phyloP scores from a whole-genome alignment of 108 stramenopile genomes.

The Nitzschia sp. region DNA sequence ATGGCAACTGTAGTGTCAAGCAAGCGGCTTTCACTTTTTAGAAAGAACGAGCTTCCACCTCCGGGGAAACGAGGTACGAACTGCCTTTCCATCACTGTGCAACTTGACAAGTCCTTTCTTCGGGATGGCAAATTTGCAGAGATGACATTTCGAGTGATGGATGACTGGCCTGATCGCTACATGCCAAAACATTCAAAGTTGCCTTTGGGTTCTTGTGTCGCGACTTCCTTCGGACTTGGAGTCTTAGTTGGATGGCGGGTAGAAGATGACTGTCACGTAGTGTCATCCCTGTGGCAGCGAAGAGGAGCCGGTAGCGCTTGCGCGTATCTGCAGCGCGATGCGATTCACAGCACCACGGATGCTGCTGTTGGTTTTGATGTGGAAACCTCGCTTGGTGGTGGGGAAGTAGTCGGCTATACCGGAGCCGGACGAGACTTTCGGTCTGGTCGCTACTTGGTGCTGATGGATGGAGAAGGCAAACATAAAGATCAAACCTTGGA shows the following conservation, averaged over 20 bases:
- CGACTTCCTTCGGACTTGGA: conserved; percentile 83
- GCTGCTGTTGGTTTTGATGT: conserved; percentile 84
- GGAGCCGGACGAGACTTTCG: conserved; percentile 55
- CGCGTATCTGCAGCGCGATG: conserved; percentile 73
- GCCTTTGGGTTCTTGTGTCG: conserved; percentile 84
- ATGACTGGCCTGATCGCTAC: conserved; percentile 63
- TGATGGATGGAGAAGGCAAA: conserved; percentile 41
- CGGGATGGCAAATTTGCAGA: conserved; percentile 73
- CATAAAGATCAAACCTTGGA: conserved; percentile 41
- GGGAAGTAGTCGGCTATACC: conserved; percentile 61
- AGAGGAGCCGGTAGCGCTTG: conserved; percentile 60
- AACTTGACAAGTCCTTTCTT: conserved; percentile 77
- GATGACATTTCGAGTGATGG: conserved; percentile 76
- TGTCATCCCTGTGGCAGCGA: conserved; percentile 81
- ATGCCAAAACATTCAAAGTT: conserved; percentile 83
- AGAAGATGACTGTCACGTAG: conserved; percentile 85
- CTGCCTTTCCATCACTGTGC: conserved; percentile 67
- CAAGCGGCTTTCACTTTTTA: conserved; percentile 47
- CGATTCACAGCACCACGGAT: conserved; percentile 61
- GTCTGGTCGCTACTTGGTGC: conserved; percentile 63
- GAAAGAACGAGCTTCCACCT: conserved; percentile 23
- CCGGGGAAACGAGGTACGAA: conserved; percentile 47
- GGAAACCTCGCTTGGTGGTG: conserved; percentile 60
- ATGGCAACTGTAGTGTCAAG: conserved; percentile 84
- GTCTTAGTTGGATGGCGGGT: conserved; percentile 88